Evolutionary conservation across 1,139 yeast species (phyloP), one percentile per base, ranked within the genome.

Genomic region (Meyerozyma carpophila): DNA sequence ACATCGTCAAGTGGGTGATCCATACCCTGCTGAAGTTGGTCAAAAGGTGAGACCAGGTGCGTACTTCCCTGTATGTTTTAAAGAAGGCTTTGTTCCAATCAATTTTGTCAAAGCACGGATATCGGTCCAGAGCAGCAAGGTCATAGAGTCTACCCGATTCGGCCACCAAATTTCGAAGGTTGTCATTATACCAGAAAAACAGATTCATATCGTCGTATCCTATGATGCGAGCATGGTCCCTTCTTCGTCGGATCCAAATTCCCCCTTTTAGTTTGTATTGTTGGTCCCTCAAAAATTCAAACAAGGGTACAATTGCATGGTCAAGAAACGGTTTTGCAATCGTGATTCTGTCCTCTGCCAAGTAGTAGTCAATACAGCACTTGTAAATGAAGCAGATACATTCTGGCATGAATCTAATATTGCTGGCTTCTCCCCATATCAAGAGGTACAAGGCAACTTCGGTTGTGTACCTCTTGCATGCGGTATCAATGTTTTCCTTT

Each of bases 131-230:
- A 8, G 63, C 57, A 0, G 75, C 69, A 7, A 75, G 50, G 41
- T 72, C 77, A 37, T 80, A 66, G 8, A 85, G 57, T 40, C 67
- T 58, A 18, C 58, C 1, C 74, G 75, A 39, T 77, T 54, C 50
- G 8, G 81, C 55, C 11, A 56, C 61, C 10, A 89, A 65, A 39
- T 73, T 66, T 41, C 70, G 66, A 10, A 89, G 61, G 0, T 89
- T 88, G 44, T 79, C 75, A 0, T 79, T 75, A 51, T 81, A 81
- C 96, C 96, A 89, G 57, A 89, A 89, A 20, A 84, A 69, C 57
- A 85, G 96, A 59, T 89, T 89, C 42, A 87, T 72, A 58, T 89
- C 96, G 60, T 89, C 96, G 56, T 89, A 89, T 0, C 96, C 96
- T 48, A 89, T 81, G 2, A 82, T 75, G 34, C 73, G 67, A 46